A percentile compares a stretch with the other conserved stretches of the same genome.
These are phyloP conservation scores for Parathielavia hyrcaniae DNA, from an alignment of 495 filamentous ascomycete genomes.

Conservation along the genomic window DNA sequence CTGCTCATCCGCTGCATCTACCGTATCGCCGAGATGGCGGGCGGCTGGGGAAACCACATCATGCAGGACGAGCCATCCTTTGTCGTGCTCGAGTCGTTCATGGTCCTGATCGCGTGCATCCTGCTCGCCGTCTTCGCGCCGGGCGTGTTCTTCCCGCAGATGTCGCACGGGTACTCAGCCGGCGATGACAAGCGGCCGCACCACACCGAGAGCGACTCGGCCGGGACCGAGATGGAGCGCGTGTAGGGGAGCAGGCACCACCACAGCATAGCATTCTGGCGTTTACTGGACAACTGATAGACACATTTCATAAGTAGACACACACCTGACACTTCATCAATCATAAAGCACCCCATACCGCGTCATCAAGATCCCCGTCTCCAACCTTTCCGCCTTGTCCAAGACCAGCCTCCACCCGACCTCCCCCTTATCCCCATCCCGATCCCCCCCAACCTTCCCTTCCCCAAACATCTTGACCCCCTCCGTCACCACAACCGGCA, in stretches of 20 bases:
- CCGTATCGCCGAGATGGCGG: conserved; percentile 61
- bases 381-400: conserved; percentile 7
- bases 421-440: background rate
- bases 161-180: conserved; percentile 22
- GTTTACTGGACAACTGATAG: background rate
- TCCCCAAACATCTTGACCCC: conserved; percentile 14
- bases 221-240: conserved; percentile 5
- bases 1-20: conserved; percentile 65
- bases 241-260: background rate
- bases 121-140: conserved; percentile 36
- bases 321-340: background rate
- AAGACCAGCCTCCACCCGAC: conserved; percentile 1
- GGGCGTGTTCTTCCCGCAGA: conserved; percentile 39
- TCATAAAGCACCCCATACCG: conserved; percentile 16
- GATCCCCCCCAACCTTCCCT: background rate
- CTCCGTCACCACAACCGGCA: conserved; percentile 19
- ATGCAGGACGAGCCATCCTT: conserved; percentile 62
- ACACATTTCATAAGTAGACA: too few relatives aligned
- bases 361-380: conserved; percentile 20
- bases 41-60: conserved; percentile 59
- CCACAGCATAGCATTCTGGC: background rate
- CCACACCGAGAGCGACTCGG: conserved; percentile 14
- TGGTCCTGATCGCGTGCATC: conserved; percentile 36
- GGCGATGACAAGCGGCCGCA: background rate
- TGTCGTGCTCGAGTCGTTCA: conserved; percentile 52